These are phyloP conservation scores for Asparagopsis taxiformis DNA, from an alignment of 31 red algal species.

Conservation along the genomic window DNA sequence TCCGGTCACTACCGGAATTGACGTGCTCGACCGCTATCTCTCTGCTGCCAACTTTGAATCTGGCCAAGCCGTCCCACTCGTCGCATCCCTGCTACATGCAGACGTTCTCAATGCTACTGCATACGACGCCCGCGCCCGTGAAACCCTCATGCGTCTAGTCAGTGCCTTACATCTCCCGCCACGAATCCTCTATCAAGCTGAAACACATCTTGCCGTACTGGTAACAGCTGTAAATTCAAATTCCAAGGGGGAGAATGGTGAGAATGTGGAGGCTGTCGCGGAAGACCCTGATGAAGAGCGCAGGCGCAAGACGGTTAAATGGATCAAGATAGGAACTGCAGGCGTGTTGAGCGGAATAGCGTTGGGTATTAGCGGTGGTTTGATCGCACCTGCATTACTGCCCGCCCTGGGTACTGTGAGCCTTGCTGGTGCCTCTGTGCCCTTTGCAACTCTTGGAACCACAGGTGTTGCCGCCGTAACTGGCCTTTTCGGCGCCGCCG, in stretches of 20 bases:
- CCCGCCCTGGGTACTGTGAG: slow-evolving; percentile 59
- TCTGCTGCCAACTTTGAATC: slow-evolving; percentile 38
- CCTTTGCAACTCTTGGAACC: slow-evolving; percentile 51
- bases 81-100: slow-evolving; percentile 34
- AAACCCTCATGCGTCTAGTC: slow-evolving; percentile 35
- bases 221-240: slow-evolving; percentile 22
- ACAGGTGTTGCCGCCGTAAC: slow-evolving; percentile 56
- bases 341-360: slow-evolving; percentile 41
- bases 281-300: slow-evolving; percentile 30
- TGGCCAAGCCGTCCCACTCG: slow-evolving; percentile 23
- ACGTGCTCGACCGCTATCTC: slow-evolving; percentile 46
- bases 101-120: slow-evolving; percentile 45
- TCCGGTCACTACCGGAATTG: slow-evolving; percentile 1
- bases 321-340: slow-evolving; percentile 65
- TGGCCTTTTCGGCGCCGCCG: slow-evolving; percentile 61
- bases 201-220: slow-evolving; percentile 33
- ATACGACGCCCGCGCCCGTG: slow-evolving; percentile 61
- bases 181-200: slow-evolving; percentile 50
- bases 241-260: slow-evolving; percentile 26
- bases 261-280: slow-evolving; percentile 46
- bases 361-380: slow-evolving; percentile 49
- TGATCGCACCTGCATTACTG: slow-evolving; percentile 65
- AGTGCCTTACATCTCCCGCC: slow-evolving; percentile 37
- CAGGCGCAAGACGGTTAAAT: slow-evolving; percentile 30
- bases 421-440: slow-evolving; percentile 47